phyloP scores from a whole-genome alignment of 1,284 basidiomycete genomes.

The Rhodotorula sp. region DNA sequence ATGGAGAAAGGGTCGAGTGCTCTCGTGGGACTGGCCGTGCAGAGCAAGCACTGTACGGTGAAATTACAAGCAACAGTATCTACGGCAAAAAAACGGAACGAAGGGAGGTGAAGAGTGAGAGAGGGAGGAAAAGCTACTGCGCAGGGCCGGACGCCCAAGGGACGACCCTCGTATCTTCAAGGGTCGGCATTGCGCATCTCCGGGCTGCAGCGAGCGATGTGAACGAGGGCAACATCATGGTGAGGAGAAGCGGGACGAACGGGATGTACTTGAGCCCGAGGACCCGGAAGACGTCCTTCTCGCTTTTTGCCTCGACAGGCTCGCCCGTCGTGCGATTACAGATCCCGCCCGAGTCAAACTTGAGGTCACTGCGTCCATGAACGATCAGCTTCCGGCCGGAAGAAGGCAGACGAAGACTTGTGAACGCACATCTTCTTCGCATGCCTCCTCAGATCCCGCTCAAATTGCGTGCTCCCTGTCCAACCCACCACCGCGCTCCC shows the following conservation, averaged over 20 bases:
- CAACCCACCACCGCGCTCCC: conserved; percentile 74
- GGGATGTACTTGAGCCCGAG: conserved; percentile 54
- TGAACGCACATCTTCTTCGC: conserved; percentile 58
- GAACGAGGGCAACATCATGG: conserved; percentile 43
- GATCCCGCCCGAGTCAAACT: conserved; percentile 60
- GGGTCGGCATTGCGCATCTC: conserved; percentile 10
- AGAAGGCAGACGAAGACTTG: background rate
- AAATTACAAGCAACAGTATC: background rate
- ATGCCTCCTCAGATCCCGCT: conserved; percentile 70
- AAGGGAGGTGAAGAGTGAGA: background rate
- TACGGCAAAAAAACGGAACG: background rate
- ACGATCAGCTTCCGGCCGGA: background rate
- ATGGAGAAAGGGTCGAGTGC: background rate
- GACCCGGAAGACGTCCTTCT: conserved; percentile 37
- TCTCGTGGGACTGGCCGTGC: background rate
- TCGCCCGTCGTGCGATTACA: conserved; percentile 8
- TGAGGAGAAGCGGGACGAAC: conserved; percentile 37
- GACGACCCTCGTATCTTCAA: background rate
- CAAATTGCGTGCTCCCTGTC: conserved; percentile 77
- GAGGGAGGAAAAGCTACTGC: no score
- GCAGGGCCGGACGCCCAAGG: no score
- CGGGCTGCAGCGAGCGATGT: background rate
- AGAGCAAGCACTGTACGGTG: background rate
- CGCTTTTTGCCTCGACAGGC: conserved; percentile 10
- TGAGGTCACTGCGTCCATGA: conserved; percentile 58